Evolutionary conservation across 192 early-diverging fungal species (phyloP), one percentile per base, ranked within the genome.

Genomic region (Geranomyces variabilis): DNA sequence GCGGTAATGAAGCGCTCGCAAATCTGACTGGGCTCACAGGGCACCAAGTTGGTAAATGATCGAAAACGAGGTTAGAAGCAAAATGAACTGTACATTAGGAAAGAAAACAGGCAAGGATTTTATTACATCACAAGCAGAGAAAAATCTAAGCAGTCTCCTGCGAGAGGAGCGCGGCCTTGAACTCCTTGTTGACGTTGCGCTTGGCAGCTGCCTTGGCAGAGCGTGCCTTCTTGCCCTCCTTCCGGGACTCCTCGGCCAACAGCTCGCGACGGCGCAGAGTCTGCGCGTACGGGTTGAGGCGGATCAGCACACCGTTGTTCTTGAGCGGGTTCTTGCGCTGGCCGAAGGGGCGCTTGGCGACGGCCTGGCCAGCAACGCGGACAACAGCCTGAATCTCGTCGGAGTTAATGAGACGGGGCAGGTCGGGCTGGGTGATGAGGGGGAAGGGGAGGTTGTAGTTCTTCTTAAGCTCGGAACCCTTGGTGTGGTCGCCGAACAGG

Each of bases 251-350:
- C 72, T 78, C 64, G 36, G 73, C 72, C 47, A 83, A 62, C 65
- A 83, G 69, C 77, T 84, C 82, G 22, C 69, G 75, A 63, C 78
- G 69, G 49, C 93, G 90, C 63, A 94, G 80, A 55, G 92, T 91
- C 81, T 92, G 90, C 59, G 93, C 94, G 81, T 99, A 97, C 67
- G 95, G 96, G 92, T 99, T 97, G 75, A 99, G 90, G 71, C 95
- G 90, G 79, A 92, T 89, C 79, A 96, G 89, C 56, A 97, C 88
- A 76, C 90, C 93, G 60, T 86, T 84, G 86, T 96, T 96, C 77
- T 87, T 86, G 80, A 99, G 89, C 56, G 95, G 96, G 93, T 99
- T 99, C 93, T 97, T 97, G 91, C 97, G 95, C 83, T 96, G 94
- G 72, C 90, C 89, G 90, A 87, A 96, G 19, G 97, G 95, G 74